These are phyloP conservation scores for Blyttiomyces sp. DNA, from an alignment of 371 early-diverging fungal species.

Conservation along the genomic window DNA sequence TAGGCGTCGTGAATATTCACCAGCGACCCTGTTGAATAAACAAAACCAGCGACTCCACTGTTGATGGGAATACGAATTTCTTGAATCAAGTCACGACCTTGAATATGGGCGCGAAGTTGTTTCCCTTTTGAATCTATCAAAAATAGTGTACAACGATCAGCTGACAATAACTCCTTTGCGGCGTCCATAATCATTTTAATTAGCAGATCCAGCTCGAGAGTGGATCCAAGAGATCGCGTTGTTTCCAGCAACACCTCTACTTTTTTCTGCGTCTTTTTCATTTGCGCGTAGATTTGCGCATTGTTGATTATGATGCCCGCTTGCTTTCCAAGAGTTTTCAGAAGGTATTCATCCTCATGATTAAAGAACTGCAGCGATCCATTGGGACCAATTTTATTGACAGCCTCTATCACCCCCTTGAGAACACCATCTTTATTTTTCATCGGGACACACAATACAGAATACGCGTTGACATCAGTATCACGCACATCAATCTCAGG, in stretches of 20 bases:
- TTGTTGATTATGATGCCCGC: constrained; percentile 37
- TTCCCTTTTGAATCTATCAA: constrained; percentile 31
- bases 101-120: constrained; percentile 36
- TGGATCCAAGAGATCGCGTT: constrained; percentile 35
- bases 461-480: constrained; percentile 9
- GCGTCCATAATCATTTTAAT: constrained; percentile 44
- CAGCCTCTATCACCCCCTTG: constrained; percentile 37
- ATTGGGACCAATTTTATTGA: constrained; percentile 37
- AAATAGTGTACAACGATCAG: constrained; percentile 44
- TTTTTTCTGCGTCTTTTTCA: constrained; percentile 44
- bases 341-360: constrained; percentile 37
- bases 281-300: constrained; percentile 32
- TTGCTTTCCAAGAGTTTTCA: constrained; percentile 23
- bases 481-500: constrained; percentile 27
- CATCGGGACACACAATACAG: constrained; percentile 37
- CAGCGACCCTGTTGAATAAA: constrained; percentile 33
- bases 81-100: constrained; percentile 34
- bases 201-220: constrained; percentile 33
- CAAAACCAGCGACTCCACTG: constrained; percentile 42
- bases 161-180: constrained; percentile 39
- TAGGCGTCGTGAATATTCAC: constrained; percentile 46
- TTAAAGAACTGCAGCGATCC: constrained; percentile 26
- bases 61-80: constrained; percentile 38
- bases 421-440: constrained; percentile 22
- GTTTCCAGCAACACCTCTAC: constrained; percentile 48